Conservation (phyloP, 805 yeast species). For the Metschnikowia noctiluminum region DNA sequence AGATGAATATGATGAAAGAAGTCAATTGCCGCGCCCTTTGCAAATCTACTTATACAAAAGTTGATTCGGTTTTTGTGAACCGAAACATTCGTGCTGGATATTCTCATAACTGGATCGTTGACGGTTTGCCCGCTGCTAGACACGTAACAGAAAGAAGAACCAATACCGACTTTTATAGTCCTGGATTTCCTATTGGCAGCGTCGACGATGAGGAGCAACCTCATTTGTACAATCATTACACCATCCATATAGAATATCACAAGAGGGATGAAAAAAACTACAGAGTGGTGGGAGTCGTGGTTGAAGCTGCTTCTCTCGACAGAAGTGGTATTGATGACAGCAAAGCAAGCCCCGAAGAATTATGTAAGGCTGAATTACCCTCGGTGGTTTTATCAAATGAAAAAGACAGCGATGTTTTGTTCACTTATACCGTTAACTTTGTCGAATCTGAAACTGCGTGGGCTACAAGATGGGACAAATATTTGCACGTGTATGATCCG, state of each 20-base stretch:
- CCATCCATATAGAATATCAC: constrained; percentile 79
- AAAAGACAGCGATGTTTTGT: constrained; percentile 48
- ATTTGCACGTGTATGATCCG: constrained; percentile 86
- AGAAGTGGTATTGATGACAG: constrained; percentile 23
- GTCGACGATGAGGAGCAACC: constrained; percentile 56
- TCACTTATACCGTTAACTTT: constrained; percentile 83
- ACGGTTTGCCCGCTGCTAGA: constrained; percentile 91
- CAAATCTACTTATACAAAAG: constrained; percentile 51
- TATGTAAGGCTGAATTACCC: constrained; percentile 29
- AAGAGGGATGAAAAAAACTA: constrained; percentile 59
- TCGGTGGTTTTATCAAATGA: constrained; percentile 51
- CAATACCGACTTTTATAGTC: constrained; percentile 60
- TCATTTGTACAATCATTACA: constrained; percentile 77
- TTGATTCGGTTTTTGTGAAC: constrained; percentile 73
- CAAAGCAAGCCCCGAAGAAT: constrained; percentile 23
- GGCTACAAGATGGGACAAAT: constrained; percentile 99
- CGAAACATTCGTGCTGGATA: constrained; percentile 79
- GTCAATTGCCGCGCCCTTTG: constrained; percentile 70
- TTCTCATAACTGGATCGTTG: constrained; percentile 88
- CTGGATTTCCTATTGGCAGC: constrained; percentile 78
- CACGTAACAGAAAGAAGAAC: constrained; percentile 55
- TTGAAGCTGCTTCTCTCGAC: constrained; percentile 60
- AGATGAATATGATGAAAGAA: constrained; percentile 72
- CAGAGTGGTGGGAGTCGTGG: constrained; percentile 90
- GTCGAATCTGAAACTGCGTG: constrained; percentile 69